phyloP scores from a whole-genome alignment of 441 rosid genomes.

The Populus trichocarpa region DNA sequence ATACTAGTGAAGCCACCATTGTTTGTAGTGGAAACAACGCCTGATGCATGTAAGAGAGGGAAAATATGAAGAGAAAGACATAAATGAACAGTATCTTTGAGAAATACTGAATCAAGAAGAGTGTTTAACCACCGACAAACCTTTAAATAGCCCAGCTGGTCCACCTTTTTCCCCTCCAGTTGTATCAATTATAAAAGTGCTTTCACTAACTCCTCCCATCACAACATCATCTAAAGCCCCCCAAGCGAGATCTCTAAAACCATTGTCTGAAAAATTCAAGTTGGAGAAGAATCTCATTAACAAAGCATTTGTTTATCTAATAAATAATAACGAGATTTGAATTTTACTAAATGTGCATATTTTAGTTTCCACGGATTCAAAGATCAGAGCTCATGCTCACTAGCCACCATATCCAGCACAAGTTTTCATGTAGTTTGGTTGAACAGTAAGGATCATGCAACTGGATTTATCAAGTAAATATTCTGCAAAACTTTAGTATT shows the following conservation, averaged over 20 bases:
- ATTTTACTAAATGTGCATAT: background rate
- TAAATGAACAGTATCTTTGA: background rate
- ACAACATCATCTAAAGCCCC: constrained; percentile 95
- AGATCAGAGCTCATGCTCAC: background rate
- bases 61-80: background rate
- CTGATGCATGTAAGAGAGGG: constrained; percentile 26
- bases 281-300: constrained; percentile 2
- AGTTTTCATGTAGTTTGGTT: background rate
- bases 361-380: no score
- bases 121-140: constrained; percentile 32
- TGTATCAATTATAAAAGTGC: constrained; percentile 55
- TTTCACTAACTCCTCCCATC: constrained; percentile 94
- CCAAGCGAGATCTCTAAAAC: constrained; percentile 77
- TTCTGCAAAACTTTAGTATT: background rate
- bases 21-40: constrained; percentile 79
- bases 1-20: constrained; percentile 90
- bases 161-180: constrained; percentile 70
- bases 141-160: constrained; percentile 74
- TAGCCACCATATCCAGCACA: background rate
- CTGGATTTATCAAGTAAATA: background rate
- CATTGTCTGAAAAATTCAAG: constrained; percentile 42
- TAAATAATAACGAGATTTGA: no score
- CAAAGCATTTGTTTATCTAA: background rate
- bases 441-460: background rate
- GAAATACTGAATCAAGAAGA: background rate